Evolutionary conservation across 2,329 filamentous ascomycete genomes (phyloP).

Genomic region (Colletotrichum acutatum): DNA sequence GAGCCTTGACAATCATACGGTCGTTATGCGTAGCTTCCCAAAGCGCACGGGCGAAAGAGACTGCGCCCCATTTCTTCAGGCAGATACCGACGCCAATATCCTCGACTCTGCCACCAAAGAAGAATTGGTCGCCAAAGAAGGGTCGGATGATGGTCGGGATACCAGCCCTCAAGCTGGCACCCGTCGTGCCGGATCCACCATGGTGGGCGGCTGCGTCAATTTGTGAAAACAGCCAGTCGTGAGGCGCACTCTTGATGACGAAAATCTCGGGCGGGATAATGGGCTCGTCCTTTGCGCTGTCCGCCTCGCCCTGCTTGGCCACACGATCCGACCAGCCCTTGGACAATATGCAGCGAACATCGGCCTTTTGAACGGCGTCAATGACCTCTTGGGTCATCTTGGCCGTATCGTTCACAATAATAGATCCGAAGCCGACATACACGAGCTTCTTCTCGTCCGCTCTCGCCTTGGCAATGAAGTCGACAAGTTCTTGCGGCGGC

Average conservation of each 20-base stretch:
- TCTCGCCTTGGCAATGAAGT: conserved; percentile 87
- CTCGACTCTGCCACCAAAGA: conserved; percentile 90
- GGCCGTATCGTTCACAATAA: conserved; percentile 89
- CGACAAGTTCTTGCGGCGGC: conserved; percentile 78
- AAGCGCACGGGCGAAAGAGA: conserved; percentile 83
- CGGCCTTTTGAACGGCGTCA: conserved; percentile 88
- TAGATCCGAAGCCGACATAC: conserved; percentile 96
- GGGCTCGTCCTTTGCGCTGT: conserved; percentile 64
- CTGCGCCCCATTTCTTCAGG: conserved; percentile 90
- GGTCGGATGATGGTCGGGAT: conserved; percentile 95
- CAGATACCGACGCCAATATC: conserved; percentile 93
- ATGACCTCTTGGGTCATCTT: conserved; percentile 94
- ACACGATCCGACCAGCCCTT: conserved; percentile 95
- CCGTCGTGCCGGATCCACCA: conserved; percentile 93
- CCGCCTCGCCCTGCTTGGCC: conserved; percentile 46
- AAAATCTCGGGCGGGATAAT: conserved; percentile 84
- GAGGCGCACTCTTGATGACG: conserved; percentile 89
- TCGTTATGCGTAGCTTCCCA: conserved; percentile 93
- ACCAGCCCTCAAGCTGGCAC: conserved; percentile 89
- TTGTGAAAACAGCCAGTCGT: conserved; percentile 96
- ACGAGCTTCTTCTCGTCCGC: conserved; percentile 89
- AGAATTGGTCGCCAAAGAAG: conserved; percentile 98
- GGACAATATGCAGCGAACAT: conserved; percentile 92
- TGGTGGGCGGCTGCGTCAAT: conserved; percentile 96
- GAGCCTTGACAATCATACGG: conserved; percentile 90